These are phyloP conservation scores for Geranium brycei DNA, from an alignment of 345 rosid genomes.

Conservation along the genomic window DNA sequence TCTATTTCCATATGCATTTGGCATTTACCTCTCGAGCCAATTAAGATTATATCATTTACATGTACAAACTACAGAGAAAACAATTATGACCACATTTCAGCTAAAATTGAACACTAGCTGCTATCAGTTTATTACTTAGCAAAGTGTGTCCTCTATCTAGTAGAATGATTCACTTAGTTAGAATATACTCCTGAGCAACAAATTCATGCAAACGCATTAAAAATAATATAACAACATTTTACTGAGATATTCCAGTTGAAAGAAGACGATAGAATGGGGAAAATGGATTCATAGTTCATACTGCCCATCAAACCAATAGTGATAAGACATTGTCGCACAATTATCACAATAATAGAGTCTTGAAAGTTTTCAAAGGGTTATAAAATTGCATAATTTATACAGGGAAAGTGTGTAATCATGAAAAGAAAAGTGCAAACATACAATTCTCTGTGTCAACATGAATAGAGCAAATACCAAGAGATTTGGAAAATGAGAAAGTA, in stretches of 20 bases:
- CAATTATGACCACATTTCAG: too few species aligned
- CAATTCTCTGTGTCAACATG: conserved; percentile 4
- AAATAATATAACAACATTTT: not conserved
- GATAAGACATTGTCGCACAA: not conserved
- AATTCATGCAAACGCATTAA: not conserved
- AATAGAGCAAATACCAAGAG: conserved; percentile 10
- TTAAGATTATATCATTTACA: not conserved
- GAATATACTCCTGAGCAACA: not conserved
- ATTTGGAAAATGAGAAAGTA: conserved; percentile 8
- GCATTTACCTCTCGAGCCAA: not conserved
- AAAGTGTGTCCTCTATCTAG: not conserved
- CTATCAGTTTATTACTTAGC: not conserved
- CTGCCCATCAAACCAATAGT: too few species aligned
- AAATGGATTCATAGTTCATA: not conserved
- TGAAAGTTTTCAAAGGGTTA: not conserved
- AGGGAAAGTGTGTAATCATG: not conserved
- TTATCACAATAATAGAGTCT: not conserved
- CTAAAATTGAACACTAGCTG: not conserved
- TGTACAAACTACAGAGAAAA: too few species aligned
- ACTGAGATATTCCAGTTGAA: not conserved
- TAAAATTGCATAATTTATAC: too few species aligned
- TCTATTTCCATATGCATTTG: too few species aligned
- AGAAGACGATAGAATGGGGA: not conserved
- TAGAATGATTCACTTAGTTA: not conserved
- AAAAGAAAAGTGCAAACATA: not conserved